These are phyloP conservation scores for Rubia peregrina DNA, from an alignment of 305 asterid species.

Conservation along the genomic window DNA sequence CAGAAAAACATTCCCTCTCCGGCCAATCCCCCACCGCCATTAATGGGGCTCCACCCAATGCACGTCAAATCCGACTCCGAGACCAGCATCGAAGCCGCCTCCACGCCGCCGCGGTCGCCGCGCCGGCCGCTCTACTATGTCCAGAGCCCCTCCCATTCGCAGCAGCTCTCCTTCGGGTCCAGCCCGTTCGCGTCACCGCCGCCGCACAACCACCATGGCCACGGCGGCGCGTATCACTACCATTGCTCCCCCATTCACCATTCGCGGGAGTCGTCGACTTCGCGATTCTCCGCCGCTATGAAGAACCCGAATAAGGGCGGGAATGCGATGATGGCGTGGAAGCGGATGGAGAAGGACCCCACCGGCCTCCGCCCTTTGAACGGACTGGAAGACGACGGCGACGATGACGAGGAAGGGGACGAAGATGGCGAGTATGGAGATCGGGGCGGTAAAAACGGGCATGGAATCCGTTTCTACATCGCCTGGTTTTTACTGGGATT, in stretches of 20 bases:
- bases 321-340: conserved; percentile 40
- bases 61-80: conserved; percentile 87
- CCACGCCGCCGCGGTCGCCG: conserved; percentile 73
- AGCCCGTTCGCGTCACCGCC: conserved; percentile 71
- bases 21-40: conserved; percentile 2
- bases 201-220: conserved; percentile 44
- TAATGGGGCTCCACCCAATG: conserved; percentile 47
- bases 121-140: conserved; percentile 72
- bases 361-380: conserved; percentile 8
- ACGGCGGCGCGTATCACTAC: conserved; percentile 25
- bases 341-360: conserved; percentile 35
- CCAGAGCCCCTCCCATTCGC: conserved; percentile 83
- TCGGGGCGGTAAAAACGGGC: conserved; percentile 16
- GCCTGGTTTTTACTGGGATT: conserved; percentile 56
- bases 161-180: conserved; percentile 59
- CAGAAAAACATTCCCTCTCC: conserved; percentile 16
- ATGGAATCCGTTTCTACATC: conserved; percentile 39
- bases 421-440: conserved; percentile 14
- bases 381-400: conserved; percentile 12
- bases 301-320: conserved; percentile 30
- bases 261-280: conserved; percentile 81
- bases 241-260: conserved; percentile 76
- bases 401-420: conserved; percentile 23
- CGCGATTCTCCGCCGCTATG: conserved; percentile 64
- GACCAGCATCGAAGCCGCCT: conserved; percentile 75